These are phyloP conservation scores for Graphiopsis chlorocephala DNA, from an alignment of 2,329 filamentous ascomycete genomes.

Conservation along the genomic window DNA sequence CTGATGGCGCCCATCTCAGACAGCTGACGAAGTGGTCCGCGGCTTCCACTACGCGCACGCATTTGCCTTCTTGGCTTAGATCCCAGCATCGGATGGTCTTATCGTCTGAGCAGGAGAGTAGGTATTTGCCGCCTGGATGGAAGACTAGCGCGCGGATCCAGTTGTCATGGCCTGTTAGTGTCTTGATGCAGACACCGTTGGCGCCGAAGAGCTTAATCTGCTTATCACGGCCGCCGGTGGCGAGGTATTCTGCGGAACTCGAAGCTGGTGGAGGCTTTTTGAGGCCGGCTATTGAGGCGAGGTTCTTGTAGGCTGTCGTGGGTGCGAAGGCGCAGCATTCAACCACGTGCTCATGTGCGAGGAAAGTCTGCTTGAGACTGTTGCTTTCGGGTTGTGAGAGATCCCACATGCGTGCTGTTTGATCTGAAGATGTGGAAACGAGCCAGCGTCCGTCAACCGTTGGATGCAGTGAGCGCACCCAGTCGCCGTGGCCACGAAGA, in stretches of 20 bases:
- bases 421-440: conserved; percentile 78
- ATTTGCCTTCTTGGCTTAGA: conserved; percentile 82
- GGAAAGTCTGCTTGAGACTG: conserved; percentile 65
- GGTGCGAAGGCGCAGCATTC: conserved; percentile 88
- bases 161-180: conserved; percentile 84
- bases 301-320: conserved; percentile 69
- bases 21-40: conserved; percentile 81
- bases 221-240: conserved; percentile 86
- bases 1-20: conserved; percentile 79
- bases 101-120: conserved; percentile 83
- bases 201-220: conserved; percentile 87
- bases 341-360: conserved; percentile 82
- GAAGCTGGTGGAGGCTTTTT: conserved; percentile 75
- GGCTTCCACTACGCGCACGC: conserved; percentile 76
- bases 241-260: conserved; percentile 81
- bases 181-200: conserved; percentile 79
- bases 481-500: conserved; percentile 79
- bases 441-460: conserved; percentile 81
- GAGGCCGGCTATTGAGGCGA: conserved; percentile 73
- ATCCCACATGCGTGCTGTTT: conserved; percentile 82
- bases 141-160: conserved; percentile 87
- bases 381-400: conserved; percentile 66
- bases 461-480: conserved; percentile 85
- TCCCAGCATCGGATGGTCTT: conserved; percentile 95
- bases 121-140: conserved; percentile 87